Conservation (phyloP, 495 filamentous ascomycete genomes). For the Xylaria castorea region DNA sequence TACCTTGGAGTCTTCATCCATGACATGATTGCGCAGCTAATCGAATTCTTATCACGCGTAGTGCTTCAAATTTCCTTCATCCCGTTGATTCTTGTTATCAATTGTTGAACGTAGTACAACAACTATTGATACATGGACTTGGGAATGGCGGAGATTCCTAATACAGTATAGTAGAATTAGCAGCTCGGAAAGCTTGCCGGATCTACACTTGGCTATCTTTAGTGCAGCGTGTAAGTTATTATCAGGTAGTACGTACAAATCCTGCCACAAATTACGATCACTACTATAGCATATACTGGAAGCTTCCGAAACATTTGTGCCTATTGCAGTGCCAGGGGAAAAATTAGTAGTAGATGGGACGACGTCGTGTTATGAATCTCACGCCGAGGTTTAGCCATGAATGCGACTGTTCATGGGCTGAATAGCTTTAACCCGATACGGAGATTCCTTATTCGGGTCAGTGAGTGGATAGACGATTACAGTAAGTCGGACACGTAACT, state of each 20-base stretch:
- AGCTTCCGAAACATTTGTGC: neutral
- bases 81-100: neutral
- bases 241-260: neutral
- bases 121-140: neutral
- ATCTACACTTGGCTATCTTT: neutral
- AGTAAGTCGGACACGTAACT: slow-evolving; percentile 6
- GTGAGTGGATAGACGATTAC: neutral
- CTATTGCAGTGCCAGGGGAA: neutral
- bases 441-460: slow-evolving; percentile 21
- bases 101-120: neutral
- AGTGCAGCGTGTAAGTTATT: neutral
- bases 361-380: neutral
- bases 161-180: slow-evolving; percentile 4
- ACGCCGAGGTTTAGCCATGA: slow-evolving; percentile 16
- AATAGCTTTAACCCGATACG: slow-evolving; percentile 12
- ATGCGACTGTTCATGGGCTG: neutral
- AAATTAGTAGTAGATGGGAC: neutral
- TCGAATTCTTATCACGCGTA: neutral
- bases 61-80: neutral
- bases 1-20: neutral
- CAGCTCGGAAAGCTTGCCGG: neutral
- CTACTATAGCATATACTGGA: neutral
- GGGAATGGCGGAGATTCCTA: slow-evolving; percentile 17
- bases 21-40: neutral
- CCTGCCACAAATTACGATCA: neutral